Conservation (phyloP, 2,329 filamentous ascomycete genomes). For the Calonectria pteridis region DNA sequence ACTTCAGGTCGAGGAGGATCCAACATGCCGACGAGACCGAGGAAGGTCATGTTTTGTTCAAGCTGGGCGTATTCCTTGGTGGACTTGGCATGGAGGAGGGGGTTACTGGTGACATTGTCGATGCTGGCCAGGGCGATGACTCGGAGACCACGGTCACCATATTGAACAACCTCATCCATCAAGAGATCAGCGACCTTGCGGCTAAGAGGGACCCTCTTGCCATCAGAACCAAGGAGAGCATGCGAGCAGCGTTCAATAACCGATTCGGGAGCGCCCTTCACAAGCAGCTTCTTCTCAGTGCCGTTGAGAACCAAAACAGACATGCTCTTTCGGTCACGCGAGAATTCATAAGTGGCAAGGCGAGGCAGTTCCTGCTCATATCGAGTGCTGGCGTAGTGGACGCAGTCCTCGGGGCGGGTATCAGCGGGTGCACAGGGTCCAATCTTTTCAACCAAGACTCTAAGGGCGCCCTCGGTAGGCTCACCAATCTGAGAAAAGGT, state of each 20-base stretch:
- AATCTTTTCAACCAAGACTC: constrained; percentile 93
- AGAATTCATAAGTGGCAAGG: constrained; percentile 95
- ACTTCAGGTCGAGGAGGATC: constrained; percentile 97
- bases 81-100: constrained; percentile 81
- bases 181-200: constrained; percentile 78
- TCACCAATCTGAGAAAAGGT: constrained; percentile 89
- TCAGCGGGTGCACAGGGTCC: constrained; percentile 78
- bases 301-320: constrained; percentile 87
- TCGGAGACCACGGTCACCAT: constrained; percentile 92
- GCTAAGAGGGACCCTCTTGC: constrained; percentile 80
- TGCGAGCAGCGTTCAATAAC: constrained; percentile 93
- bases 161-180: constrained; percentile 84
- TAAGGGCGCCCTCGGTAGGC: constrained; percentile 92
- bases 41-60: constrained; percentile 93
- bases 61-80: constrained; percentile 86
- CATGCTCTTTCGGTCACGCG: constrained; percentile 98
- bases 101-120: constrained; percentile 78
- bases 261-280: constrained; percentile 96
- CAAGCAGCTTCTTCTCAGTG: constrained; percentile 82
- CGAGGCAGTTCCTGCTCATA: constrained; percentile 83
- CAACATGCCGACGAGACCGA: constrained; percentile 95
- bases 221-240: constrained; percentile 80
- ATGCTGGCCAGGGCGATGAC: constrained; percentile 93
- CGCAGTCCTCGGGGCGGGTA: constrained; percentile 69
- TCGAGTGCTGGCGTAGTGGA: constrained; percentile 85